phyloP scores from a whole-genome alignment of 1,284 basidiomycete genomes.

The Moesziomyces globuligerus region DNA sequence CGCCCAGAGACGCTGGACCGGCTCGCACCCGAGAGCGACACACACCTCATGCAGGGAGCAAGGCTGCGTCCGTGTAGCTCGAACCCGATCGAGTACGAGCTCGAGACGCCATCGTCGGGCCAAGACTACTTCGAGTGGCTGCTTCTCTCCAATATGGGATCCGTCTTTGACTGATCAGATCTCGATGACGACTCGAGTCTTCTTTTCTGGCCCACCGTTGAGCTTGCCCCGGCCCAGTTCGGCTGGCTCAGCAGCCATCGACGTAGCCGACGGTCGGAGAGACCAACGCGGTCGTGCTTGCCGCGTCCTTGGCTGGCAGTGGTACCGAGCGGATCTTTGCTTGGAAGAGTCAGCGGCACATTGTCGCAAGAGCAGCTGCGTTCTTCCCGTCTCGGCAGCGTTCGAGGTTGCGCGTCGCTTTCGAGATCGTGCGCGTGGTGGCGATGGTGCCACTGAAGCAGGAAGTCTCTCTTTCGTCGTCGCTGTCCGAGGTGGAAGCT shows the following conservation, averaged over 20 bases:
- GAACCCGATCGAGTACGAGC: conserved; percentile 5
- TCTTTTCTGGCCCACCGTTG: not conserved
- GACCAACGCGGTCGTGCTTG: not conserved
- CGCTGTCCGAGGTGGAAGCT: conserved; percentile 18
- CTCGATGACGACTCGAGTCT: not conserved
- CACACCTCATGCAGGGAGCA: conserved; percentile 52
- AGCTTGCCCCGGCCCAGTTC: conserved; percentile 20
- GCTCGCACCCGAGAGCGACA: conserved; percentile 38
- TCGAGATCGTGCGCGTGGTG: not conserved
- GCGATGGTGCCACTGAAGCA: not conserved
- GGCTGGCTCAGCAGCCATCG: conserved; percentile 21
- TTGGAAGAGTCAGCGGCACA: not conserved
- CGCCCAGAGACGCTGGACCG: conserved; percentile 42
- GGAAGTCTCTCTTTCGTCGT: conserved; percentile 9
- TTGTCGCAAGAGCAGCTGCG: not conserved
- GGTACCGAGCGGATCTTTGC: not conserved
- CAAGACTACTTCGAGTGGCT: conserved; percentile 57
- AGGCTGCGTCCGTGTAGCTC: conserved; percentile 27
- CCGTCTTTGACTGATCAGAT: conserved; percentile 20
- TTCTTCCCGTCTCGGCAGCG: not conserved
- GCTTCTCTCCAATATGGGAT: conserved; percentile 43
- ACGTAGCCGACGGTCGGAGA: conserved; percentile 6
- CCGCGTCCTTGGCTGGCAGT: not conserved
- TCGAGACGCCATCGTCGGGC: conserved; percentile 20
- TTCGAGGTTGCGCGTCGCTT: not conserved